phyloP scores from a whole-genome alignment of 805 yeast species.

The Maudiozyma pseudohumilis region DNA sequence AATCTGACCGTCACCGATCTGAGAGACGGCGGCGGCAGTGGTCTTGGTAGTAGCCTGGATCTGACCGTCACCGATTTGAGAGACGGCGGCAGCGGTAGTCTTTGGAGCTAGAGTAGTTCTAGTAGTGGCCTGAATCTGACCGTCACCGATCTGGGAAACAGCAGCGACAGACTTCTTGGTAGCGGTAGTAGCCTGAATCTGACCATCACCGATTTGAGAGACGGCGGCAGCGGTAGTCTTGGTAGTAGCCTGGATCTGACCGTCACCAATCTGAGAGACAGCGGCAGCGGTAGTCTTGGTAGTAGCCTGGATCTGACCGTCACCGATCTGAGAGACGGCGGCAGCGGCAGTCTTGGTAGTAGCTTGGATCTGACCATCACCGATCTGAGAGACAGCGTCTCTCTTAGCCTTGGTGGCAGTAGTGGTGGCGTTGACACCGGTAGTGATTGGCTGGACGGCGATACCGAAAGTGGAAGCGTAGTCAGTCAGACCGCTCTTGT shows the following conservation, averaged over 20 bases:
- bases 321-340: conserved; percentile 29
- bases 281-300: conserved; percentile 20
- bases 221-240: conserved; percentile 10
- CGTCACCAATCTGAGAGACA: conserved; percentile 11
- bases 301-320: conserved; percentile 26
- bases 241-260: conserved; percentile 8
- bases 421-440: conserved; percentile 37
- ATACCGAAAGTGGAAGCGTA: conserved; percentile 32
- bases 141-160: conserved; percentile 32
- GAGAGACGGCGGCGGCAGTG: conserved; percentile 20
- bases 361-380: conserved; percentile 28
- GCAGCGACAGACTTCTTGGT: conserved; percentile 25
- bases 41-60: conserved; percentile 16
- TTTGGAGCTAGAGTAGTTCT: conserved; percentile 18
- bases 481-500: conserved; percentile 28
- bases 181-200: conserved; percentile 6
- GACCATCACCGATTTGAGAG: conserved; percentile 12
- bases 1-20: conserved; percentile 33
- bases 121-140: conserved; percentile 22
- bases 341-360: conserved; percentile 28
- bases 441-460: conserved; percentile 34
- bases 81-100: conserved; percentile 23
- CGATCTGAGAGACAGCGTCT: conserved; percentile 21
- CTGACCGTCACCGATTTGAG: conserved; percentile 15
- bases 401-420: too few species aligned